Conservation (phyloP, 169 alveolate species). For the Eimeria maxima region DNA sequence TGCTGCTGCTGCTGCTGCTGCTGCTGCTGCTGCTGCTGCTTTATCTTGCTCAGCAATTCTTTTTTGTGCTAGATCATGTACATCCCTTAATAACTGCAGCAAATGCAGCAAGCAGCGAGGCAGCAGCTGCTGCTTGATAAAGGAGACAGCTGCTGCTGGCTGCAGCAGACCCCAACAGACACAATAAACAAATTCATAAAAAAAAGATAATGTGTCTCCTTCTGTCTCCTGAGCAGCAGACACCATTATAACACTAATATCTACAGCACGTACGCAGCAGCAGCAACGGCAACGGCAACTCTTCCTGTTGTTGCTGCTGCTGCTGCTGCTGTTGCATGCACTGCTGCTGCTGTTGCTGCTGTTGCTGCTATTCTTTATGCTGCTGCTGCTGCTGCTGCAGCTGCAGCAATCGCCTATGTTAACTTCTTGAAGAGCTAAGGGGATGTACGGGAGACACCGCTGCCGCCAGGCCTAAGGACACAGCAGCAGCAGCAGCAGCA, state of each 20-base stretch:
- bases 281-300: not conserved
- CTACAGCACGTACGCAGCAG: not conserved
- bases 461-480: constrained; percentile 1
- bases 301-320: too few relatives aligned
- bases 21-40: constrained; percentile 35
- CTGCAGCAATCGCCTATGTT: too few relatives aligned
- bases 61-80: not conserved
- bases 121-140: too few relatives aligned
- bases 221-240: not conserved
- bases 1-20: too few relatives aligned
- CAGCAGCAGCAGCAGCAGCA: not conserved
- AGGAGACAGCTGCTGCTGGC: constrained; percentile 5
- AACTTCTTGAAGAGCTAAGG: not conserved
- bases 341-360: not conserved
- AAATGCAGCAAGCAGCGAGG: too few relatives aligned
- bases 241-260: not conserved
- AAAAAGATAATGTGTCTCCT: not conserved
- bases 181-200: constrained; percentile 20
- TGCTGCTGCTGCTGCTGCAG: too few relatives aligned
- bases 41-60: not conserved
- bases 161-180: constrained; percentile 51
- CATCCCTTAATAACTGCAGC: not conserved
- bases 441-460: not conserved
- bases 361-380: not conserved
- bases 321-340: not conserved